Base-by-base conservation (phyloP, 1,284 basidiomycete species). In the Psilocybe mexicana region DNA sequence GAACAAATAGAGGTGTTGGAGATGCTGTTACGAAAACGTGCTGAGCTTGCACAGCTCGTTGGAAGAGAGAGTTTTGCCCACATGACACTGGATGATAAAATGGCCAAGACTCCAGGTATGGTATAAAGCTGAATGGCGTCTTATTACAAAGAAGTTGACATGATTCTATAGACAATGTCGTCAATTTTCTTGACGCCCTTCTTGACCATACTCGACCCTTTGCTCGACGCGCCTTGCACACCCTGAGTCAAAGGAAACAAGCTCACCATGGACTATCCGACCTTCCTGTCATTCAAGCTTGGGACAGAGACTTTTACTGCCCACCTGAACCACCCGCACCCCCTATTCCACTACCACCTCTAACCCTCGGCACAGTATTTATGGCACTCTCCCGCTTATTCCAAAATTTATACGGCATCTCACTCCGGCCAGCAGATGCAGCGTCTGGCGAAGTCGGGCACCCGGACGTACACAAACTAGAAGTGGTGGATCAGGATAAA, bases 281-380 rank as follows among this genome's bases (percentile, higher is more conserved):
- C 56, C 72, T 82, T 45, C 92, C 92, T 33, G 76, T 78, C 7
- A 86, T 97, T 55, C 84, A 95, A 62, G 88, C 93, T 2, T 98
- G 95, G 95, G 95, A 98, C 72, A 83, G 94, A 61, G 94, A 97
- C 65, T 96, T 88, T 70, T 96, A 93, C 74, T 84, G 88, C 67
- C 87, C 90, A 0, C 88, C 90, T 2, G 86, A 90, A 67, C 82
- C 85, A 2, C 86, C 89, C 5, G 82, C 87, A 60, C 80, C 88
- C 58, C 81, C 88, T 67, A 75, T 90, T 71, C 69, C 89, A 68
- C 76, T 95, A 43, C 87, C 88, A 1, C 79, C 85, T 18, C 77
- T 92, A 36, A 90, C 93, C 2, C 83, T 93, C 6, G 95, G 95
- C 3, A 92, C 88, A 2, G 88, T 92, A 61, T 88, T 98, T 67